phyloP scores from a whole-genome alignment of 371 early-diverging fungal species.

The Basidiobolus meristosporus region DNA sequence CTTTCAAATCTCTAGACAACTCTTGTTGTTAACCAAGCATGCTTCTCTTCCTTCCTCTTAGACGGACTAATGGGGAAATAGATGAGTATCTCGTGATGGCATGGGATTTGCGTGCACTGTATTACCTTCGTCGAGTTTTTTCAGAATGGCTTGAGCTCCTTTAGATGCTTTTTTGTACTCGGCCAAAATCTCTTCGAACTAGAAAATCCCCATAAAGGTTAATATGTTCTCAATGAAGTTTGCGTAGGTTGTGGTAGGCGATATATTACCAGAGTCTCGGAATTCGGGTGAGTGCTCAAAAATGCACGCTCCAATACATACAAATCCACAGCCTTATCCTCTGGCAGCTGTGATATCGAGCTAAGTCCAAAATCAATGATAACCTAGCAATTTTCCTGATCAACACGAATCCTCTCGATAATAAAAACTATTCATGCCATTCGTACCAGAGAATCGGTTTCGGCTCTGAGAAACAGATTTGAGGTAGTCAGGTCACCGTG shows the following conservation, averaged over 20 bases:
- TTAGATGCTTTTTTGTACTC: slow-evolving; percentile 31
- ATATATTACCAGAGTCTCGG: slow-evolving; percentile 38
- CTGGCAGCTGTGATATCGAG: slow-evolving; percentile 59
- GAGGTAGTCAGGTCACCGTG: slow-evolving; percentile 99
- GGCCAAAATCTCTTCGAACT: slow-evolving; percentile 57
- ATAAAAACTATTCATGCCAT: background rate
- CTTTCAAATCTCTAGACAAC: too few relatives aligned
- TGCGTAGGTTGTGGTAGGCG: too few relatives aligned
- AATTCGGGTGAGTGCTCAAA: slow-evolving; percentile 72
- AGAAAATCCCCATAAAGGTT: background rate
- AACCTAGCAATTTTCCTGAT: slow-evolving; percentile 10
- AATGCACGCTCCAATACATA: slow-evolving; percentile 96
- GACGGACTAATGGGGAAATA: slow-evolving; percentile 32
- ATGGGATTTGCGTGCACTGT: background rate
- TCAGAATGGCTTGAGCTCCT: slow-evolving; percentile 29
- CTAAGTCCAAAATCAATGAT: slow-evolving; percentile 98
- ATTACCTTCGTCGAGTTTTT: slow-evolving; percentile 72
- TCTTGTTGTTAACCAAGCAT: slow-evolving; percentile 47
- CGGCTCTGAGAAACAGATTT: slow-evolving; percentile 65
- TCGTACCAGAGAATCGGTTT: slow-evolving; percentile 23
- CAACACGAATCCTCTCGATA: background rate
- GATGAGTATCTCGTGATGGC: background rate
- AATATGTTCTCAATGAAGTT: background rate
- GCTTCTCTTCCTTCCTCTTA: slow-evolving; percentile 78
- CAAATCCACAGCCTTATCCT: slow-evolving; percentile 98